Base-by-base conservation (phyloP, 2,329 filamentous ascomycete species). In the Ascochyta pisi region DNA sequence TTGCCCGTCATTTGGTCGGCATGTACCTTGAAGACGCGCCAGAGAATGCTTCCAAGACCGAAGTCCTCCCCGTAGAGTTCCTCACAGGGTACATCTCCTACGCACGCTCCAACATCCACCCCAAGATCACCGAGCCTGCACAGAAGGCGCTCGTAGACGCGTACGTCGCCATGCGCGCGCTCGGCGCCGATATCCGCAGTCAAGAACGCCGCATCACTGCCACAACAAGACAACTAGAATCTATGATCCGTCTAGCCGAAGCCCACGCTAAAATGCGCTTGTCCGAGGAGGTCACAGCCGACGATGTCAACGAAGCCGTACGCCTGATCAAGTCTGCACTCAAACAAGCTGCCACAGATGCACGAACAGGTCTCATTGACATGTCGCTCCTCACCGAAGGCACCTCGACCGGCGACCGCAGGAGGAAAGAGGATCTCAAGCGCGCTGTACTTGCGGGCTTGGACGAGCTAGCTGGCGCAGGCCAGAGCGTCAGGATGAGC, bases 231-330 rank as follows among this genome's bases (percentile, higher is more conserved):
- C 95, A 99, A 78, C 84, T 99, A 6, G 96, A 99, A 79, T 95
- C 90, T 41, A 99, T 99, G 96, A 98, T 99, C 73, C 94, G 95
- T 59, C 89, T 99, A 3, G 81, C 93, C 1, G 95, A 99, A 80
- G 95, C 93, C 0, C 96, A 99, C 77, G 96, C 95, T 45, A 97
- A 97, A 77, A 99, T 99, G 96, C 90, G 95, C 4, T 85, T 99
- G 5, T 86, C 89, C 0, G 75, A 82, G 3, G 85, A 82, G 13
- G 95, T 99, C 38, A 92, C 90, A 0, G 86, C 84, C 26, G 84
- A 85, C 44, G 96, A 99, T 69, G 96, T 99, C 6, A 80, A 86
- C 45, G 95, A 99, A 79, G 93, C 95, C 0, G 91, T 96, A 42
- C 89, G 95, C 10, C 83, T 99, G 38, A 99, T 99, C 77, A 92